Base-by-base conservation (phyloP, 2,329 filamentous ascomycete genomes). In the Apiospora saccharicola region DNA sequence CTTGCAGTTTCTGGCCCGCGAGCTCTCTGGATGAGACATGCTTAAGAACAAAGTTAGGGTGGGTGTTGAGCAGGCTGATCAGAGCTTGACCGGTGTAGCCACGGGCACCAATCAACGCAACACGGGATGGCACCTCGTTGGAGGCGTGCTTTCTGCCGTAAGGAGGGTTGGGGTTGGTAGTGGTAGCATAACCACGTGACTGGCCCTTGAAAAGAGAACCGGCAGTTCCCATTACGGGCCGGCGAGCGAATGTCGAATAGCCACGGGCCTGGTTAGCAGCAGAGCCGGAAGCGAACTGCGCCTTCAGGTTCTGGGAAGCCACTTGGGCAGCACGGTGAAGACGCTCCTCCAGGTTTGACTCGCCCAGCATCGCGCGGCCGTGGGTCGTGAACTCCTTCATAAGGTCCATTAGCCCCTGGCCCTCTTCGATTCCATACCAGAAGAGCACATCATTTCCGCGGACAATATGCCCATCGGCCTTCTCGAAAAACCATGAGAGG, bases 401-500 rank as follows among this genome's bases (percentile, higher is more conserved):
- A 71, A 91, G 91, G 64, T 69, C 64, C 6, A 70, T 67, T 19
- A 74, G 68, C 5, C 72, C 72, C 47, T 72, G 70, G 19, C 67
- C 71, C 26, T 74, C 71, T 76, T 96, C 93, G 72, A 96, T 90
- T 70, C 95, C 95, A 82, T 97, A 98, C 93, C 96, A 98, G 87
- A 98, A 98, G 79, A 98, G 91, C 51, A 98, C 94, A 79, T 95
- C 94, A 72, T 94, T 94, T 76, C 94, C 91, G 71, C 92, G 91
- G 74, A 93, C 94, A 78, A 98, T 89, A 83, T 94, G 98, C 72
- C 96, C 96, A 77, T 98, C 95, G 13, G 96, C 93, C 88, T 98
- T 98, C 83, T 98, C 95, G 77, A 97, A 97, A 87, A 98, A 98
- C 96, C 96, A 98, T 14, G 94, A 95, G 78, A 98, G 87, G 82